Evolutionary conservation across 2,329 filamentous ascomycete genomes (phyloP).

Genomic region (Paecilomyces niveus): DNA sequence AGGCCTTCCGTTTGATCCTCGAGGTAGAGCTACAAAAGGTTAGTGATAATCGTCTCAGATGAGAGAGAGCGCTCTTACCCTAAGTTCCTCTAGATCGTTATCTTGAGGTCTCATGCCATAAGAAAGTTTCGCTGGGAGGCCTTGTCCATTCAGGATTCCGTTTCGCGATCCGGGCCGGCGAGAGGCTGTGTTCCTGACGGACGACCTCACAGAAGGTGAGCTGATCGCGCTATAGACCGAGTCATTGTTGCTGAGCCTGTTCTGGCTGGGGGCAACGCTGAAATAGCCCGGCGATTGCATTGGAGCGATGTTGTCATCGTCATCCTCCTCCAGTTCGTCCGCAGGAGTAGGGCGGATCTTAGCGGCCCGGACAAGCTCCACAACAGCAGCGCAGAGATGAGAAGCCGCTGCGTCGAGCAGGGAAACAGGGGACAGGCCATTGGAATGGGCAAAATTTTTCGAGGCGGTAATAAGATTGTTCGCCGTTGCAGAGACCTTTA

Average conservation of each 20-base stretch:
- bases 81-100: constrained; percentile 53
- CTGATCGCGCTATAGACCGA: constrained; percentile 69
- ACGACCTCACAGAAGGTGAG: constrained; percentile 48
- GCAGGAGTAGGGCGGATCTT: constrained; percentile 74
- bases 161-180: constrained; percentile 22
- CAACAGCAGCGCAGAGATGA: constrained; percentile 75
- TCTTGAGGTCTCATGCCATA: constrained; percentile 38
- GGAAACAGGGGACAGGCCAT: constrained; percentile 85
- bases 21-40: constrained; percentile 56
- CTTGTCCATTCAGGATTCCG: constrained; percentile 22
- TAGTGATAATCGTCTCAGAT: constrained; percentile 13
- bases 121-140: constrained; percentile 22
- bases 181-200: constrained; percentile 24
- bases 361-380: constrained; percentile 75
- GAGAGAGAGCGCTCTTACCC: constrained; percentile 36
- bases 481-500: constrained; percentile 80
- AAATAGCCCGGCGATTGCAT: constrained; percentile 65
- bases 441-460: constrained; percentile 79
- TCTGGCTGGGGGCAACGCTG: constrained; percentile 45
- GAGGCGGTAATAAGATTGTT: constrained; percentile 94
- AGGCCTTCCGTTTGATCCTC: constrained; percentile 75
- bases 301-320: constrained; percentile 57
- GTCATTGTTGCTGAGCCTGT: constrained; percentile 55
- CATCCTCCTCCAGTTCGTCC: constrained; percentile 70
- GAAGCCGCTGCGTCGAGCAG: constrained; percentile 88